A percentile compares a stretch with the other conserved stretches of the same genome.
These are phyloP conservation scores for Mycena metata DNA, from an alignment of 768 basidiomycete species.

Conservation along the genomic window DNA sequence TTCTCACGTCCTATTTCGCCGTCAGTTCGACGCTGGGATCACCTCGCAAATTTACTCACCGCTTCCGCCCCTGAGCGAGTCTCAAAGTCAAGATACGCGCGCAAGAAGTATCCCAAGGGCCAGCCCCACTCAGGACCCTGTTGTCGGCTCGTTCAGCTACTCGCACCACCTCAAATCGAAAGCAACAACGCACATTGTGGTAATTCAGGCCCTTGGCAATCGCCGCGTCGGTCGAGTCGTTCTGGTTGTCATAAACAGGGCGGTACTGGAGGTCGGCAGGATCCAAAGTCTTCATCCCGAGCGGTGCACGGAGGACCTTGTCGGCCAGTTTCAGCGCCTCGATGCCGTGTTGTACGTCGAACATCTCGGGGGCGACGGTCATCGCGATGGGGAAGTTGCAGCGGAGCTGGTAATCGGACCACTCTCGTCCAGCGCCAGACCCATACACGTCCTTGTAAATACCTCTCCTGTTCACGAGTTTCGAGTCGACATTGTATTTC, in stretches of 20 bases:
- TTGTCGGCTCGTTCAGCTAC: slow-evolving; percentile 35
- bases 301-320: slow-evolving; percentile 82
- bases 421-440: slow-evolving; percentile 88
- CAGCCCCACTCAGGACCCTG: slow-evolving; percentile 96
- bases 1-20: slow-evolving; percentile 66
- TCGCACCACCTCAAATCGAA: slow-evolving; percentile 22
- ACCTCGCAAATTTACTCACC: slow-evolving; percentile 57
- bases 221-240: slow-evolving; percentile 86
- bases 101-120: slow-evolving; percentile 95
- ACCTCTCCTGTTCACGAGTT: slow-evolving; percentile 87
- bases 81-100: slow-evolving; percentile 94
- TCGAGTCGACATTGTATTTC: slow-evolving; percentile 77
- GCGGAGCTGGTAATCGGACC: slow-evolving; percentile 97
- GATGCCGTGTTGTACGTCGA: slow-evolving; percentile 84
- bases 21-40: slow-evolving; percentile 27
- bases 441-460: slow-evolving; percentile 99
- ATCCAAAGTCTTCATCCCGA: slow-evolving; percentile 98
- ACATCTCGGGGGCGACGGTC: slow-evolving; percentile 96
- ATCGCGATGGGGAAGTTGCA: slow-evolving; percentile 96
- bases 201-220: slow-evolving; percentile 97
- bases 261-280: slow-evolving; percentile 90
- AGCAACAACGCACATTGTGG: slow-evolving; percentile 73
- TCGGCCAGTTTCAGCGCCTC: slow-evolving; percentile 86
- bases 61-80: slow-evolving; percentile 74
- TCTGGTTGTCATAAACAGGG: slow-evolving; percentile 92